Conservation (phyloP, 768 basidiomycete species). For the Tricholoma furcatifolium region DNA sequence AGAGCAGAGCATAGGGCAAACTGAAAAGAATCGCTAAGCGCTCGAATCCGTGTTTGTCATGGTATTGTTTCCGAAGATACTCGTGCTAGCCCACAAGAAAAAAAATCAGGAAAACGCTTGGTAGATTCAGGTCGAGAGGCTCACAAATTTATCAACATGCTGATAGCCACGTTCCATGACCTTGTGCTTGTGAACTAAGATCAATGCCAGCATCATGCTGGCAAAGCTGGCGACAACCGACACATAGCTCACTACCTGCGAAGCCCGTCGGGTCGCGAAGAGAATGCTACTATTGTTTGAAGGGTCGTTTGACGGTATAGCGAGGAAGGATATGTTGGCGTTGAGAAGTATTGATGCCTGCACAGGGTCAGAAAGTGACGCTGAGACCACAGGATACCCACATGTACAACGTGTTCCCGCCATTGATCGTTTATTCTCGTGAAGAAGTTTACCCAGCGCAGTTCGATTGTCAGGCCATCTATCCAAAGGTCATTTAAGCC, state of each 20-base stretch:
- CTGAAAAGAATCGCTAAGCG: slow-evolving; percentile 8
- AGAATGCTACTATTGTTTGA: slow-evolving; percentile 26
- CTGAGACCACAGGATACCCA: not conserved
- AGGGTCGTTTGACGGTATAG: slow-evolving; percentile 40
- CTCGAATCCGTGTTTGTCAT: slow-evolving; percentile 2
- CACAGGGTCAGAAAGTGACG: not conserved
- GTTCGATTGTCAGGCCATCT: slow-evolving; percentile 31
- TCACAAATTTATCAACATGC: slow-evolving; percentile 11
- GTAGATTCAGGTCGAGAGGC: not conserved
- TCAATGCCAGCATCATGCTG: not conserved
- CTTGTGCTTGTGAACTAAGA: not conserved
- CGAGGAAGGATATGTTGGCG: slow-evolving; percentile 49
- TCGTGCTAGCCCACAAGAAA: not conserved
- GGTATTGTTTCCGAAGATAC: slow-evolving; percentile 8
- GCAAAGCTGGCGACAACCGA: not conserved
- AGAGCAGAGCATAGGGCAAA: slow-evolving; percentile 8
- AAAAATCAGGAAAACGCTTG: not conserved
- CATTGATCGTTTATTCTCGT: slow-evolving; percentile 27
- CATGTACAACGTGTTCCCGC: slow-evolving; percentile 2
- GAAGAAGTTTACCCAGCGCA: slow-evolving; percentile 39
- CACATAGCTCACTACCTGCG: not conserved
- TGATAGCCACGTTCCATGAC: slow-evolving; percentile 14
- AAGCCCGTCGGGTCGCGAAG: slow-evolving; percentile 9
- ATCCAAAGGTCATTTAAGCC: too few relatives aligned
- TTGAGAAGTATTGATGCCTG: slow-evolving; percentile 30